Conservation (phyloP, 805 yeast species). For the Candida tammaniensis region DNA sequence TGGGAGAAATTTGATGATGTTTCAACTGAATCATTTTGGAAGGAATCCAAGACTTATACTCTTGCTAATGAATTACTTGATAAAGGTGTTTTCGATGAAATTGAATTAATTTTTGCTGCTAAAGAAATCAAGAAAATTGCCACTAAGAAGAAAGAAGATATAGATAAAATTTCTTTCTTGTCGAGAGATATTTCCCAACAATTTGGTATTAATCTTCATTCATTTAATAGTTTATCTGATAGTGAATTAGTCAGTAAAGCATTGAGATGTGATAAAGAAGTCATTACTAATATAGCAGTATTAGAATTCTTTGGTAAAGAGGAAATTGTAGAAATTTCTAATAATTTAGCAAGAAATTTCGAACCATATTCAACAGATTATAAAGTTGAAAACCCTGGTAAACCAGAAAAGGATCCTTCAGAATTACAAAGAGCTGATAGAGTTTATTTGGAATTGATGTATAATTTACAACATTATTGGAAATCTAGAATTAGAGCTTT, state of each 20-base stretch:
- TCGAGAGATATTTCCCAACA: constrained; percentile 75
- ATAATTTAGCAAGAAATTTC: constrained; percentile 51
- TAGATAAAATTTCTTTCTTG: constrained; percentile 52
- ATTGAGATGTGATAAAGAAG: constrained; percentile 56
- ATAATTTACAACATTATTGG: constrained; percentile 71
- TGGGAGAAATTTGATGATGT: constrained; percentile 68
- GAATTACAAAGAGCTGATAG: constrained; percentile 70
- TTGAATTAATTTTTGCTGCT: constrained; percentile 59
- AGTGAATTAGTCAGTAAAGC: constrained; percentile 54
- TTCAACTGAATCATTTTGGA: constrained; percentile 65
- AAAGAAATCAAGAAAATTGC: constrained; percentile 48
- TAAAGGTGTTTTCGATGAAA: constrained; percentile 63
- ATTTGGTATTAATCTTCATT: constrained; percentile 74
- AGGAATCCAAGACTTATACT: constrained; percentile 37
- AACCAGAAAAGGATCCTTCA: constrained; percentile 52
- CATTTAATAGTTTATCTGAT: constrained; percentile 52
- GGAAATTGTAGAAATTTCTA: constrained; percentile 59
- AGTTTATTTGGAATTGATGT: constrained; percentile 64
- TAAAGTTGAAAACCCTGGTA: constrained; percentile 23
- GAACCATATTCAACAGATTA: constrained; percentile 63
- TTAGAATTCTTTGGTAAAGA: constrained; percentile 69
- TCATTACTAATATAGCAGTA: constrained; percentile 53
- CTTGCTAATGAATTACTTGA: constrained; percentile 50
- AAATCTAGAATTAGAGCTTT: constrained; percentile 62
- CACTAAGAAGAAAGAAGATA: constrained; percentile 39